Conservation (phyloP, 169 alveolate species). For the Eimeria brunetti region DNA sequence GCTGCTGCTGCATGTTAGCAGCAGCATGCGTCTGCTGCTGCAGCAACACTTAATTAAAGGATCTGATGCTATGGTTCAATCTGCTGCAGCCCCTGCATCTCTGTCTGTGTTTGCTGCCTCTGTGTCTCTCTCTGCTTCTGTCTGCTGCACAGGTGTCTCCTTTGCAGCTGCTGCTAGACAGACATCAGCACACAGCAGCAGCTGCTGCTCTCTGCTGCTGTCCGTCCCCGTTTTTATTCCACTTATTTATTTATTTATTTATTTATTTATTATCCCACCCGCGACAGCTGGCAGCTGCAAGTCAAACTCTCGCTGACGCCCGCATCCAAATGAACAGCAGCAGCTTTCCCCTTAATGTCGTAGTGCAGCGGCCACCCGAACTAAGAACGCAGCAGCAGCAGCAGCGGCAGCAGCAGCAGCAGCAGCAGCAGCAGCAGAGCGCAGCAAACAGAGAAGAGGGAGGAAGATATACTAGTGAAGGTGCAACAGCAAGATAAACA, state of each 20-base stretch:
- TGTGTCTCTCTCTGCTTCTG: neutral
- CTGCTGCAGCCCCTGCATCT: too few relatives aligned
- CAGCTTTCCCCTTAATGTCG: slow-evolving; percentile 54
- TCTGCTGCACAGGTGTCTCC: neutral
- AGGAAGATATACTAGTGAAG: neutral
- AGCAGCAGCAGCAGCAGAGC: slow-evolving; percentile 31
- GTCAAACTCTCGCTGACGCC: slow-evolving; percentile 53
- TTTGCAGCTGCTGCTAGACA: neutral
- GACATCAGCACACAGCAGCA: too few relatives aligned
- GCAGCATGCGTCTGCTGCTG: too few relatives aligned
- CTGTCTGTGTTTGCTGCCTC: neutral
- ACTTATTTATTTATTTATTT: too few relatives aligned
- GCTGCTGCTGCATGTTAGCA: too few relatives aligned
- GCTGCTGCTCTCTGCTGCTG: neutral
- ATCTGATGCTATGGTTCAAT: too few relatives aligned
- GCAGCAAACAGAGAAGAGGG: neutral
- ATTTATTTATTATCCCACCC: neutral
- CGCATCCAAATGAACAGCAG: slow-evolving; percentile 62
- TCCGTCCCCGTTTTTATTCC: neutral
- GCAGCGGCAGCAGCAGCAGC: slow-evolving; percentile 65
- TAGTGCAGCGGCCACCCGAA: slow-evolving; percentile 67
- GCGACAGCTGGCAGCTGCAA: slow-evolving; percentile 63
- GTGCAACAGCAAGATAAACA: too few relatives aligned
- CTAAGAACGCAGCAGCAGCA: neutral
- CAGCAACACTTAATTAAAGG: too few relatives aligned